Evolutionary conservation across 306 rosid species (phyloP).

Genomic region (Cucumis hystrix): DNA sequence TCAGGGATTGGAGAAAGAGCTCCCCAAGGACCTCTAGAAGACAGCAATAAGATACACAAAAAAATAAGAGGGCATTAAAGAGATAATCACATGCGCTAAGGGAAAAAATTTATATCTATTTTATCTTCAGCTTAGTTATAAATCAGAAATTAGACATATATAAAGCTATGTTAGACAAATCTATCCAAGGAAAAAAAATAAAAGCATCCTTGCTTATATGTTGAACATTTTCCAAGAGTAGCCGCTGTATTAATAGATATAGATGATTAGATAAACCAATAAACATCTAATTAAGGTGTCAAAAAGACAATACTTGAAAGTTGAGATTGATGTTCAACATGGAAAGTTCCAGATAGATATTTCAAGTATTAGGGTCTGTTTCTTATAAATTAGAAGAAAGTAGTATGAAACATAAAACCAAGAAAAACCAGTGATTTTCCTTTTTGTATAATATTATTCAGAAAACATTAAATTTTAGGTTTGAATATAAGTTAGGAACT

Average conservation of each 20-base stretch:
- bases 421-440: background rate
- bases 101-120: too few species aligned
- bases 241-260: background rate
- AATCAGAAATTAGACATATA: background rate
- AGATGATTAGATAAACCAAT: background rate
- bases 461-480: background rate
- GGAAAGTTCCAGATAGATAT: background rate
- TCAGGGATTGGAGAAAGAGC: conserved; percentile 95
- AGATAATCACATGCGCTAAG: background rate
- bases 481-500: background rate
- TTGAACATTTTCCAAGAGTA: background rate
- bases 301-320: background rate
- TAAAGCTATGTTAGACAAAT: background rate
- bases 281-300: background rate
- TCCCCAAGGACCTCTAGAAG: conserved; percentile 94
- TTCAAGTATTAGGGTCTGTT: background rate
- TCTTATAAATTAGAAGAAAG: background rate
- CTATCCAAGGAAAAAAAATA: background rate
- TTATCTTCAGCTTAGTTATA: background rate
- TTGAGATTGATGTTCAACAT: background rate
- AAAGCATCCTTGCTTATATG: background rate
- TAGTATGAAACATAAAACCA: background rate
- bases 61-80: conserved; percentile 2
- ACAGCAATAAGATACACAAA: conserved; percentile 8
- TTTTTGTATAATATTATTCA: background rate